Percentiles rank a stretch among this genome's conserved stretches.
Conservation (phyloP, 495 filamentous ascomycete species). For the Tuber brumale region DNA sequence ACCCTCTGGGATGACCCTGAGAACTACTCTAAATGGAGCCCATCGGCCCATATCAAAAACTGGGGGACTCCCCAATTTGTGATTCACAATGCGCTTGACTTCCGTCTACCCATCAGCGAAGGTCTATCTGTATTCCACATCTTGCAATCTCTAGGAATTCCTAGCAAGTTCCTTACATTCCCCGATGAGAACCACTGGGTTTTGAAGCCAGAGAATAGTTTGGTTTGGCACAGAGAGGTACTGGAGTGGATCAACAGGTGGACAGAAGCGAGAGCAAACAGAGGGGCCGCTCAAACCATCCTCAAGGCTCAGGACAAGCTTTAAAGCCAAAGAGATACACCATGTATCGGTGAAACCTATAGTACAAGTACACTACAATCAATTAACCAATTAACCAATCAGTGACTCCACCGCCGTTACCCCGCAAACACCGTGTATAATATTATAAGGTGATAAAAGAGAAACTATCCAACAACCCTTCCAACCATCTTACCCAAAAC, state of each 20-base stretch:
- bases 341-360: background rate
- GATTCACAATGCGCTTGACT: slow-evolving; percentile 89
- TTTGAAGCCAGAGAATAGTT: slow-evolving; percentile 78
- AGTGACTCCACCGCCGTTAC: background rate
- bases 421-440: background rate
- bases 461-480: slow-evolving; percentile 49
- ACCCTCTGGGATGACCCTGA: slow-evolving; percentile 66
- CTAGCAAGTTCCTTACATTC: slow-evolving; percentile 72
- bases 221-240: slow-evolving; percentile 87
- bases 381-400: background rate
- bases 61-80: slow-evolving; percentile 81
- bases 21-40: slow-evolving; percentile 77
- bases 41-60: slow-evolving; percentile 56
- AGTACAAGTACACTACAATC: background rate
- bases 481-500: slow-evolving; percentile 68
- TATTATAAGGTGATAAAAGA: slow-evolving; percentile 2
- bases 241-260: slow-evolving; percentile 81
- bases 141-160: slow-evolving; percentile 64
- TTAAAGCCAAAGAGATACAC: background rate
- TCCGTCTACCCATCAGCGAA: slow-evolving; percentile 74
- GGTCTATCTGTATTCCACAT: slow-evolving; percentile 85
- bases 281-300: background rate
- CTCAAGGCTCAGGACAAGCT: background rate
- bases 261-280: slow-evolving; percentile 7
- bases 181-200: slow-evolving; percentile 84